Conservation (phyloP, 305 asterid genomes). For the Rubia tinctorum region DNA sequence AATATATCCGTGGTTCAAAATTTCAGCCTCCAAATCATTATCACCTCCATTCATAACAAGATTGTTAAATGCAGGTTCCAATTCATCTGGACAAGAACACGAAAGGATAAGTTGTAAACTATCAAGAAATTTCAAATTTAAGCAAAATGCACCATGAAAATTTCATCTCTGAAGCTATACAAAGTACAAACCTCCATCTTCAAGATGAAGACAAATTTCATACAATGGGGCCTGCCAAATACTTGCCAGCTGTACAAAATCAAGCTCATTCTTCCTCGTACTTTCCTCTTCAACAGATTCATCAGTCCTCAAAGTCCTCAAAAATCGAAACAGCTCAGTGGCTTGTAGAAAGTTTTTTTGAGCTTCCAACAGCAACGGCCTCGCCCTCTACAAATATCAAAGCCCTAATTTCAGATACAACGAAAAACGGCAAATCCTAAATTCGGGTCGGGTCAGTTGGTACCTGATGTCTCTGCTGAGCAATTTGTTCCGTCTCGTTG, state of each 20-base stretch:
- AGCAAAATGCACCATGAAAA: not conserved
- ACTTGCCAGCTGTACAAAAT: conserved; percentile 64
- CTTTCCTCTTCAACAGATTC: conserved; percentile 25
- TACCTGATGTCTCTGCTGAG: conserved; percentile 78
- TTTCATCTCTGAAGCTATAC: not conserved
- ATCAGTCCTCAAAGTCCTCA: conserved; percentile 51
- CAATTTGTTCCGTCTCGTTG: conserved; percentile 63
- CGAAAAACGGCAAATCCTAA: not conserved
- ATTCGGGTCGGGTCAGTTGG: conserved; percentile 3
- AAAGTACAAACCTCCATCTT: conserved; percentile 45
- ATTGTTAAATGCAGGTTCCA: conserved; percentile 46
- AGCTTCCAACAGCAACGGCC: conserved; percentile 54
- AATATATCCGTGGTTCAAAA: conserved; percentile 52
- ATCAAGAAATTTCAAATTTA: not conserved
- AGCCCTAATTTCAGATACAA: not conserved
- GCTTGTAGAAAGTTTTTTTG: conserved; percentile 60
- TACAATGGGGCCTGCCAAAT: conserved; percentile 81
- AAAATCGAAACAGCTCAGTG: conserved; percentile 32
- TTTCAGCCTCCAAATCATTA: conserved; percentile 57
- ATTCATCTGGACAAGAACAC: not conserved
- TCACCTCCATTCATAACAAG: conserved; percentile 46
- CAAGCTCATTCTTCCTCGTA: conserved; percentile 36
- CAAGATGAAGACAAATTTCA: conserved; percentile 51
- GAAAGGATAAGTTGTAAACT: not conserved
- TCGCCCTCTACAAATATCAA: conserved; percentile 46